Base-by-base conservation (phyloP, 768 basidiomycete species). In the Rhodotorula paludigena region DNA sequence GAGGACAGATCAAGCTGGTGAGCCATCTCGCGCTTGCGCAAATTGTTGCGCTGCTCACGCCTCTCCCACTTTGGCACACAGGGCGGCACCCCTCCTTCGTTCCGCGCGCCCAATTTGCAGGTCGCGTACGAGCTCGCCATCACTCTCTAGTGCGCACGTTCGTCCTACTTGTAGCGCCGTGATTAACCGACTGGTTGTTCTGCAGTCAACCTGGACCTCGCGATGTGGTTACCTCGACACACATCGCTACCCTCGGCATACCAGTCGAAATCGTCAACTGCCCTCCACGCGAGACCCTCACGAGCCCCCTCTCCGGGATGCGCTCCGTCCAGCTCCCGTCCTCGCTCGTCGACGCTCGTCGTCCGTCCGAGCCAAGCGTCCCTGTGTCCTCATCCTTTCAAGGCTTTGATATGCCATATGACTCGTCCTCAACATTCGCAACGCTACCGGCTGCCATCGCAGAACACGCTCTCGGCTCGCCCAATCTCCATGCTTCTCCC, bases 81-180 rank as follows among this genome's bases (percentile, higher is more conserved):
- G 64, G 58, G 39, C 10, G n/a, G 57, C 6, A 28, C 66, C 23
- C 57, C 57, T 11, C 39, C 61, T 2, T 59, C 57, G 10, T 71
- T 71, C 52, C 33, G 57, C 30, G 64, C 61, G 8, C 69, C 69
- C 10, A 71, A 71, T 42, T 53, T 71, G 21, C 47, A 61, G 25
- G 64, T 71, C 18, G 42, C 47, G 12, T 71, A 57, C 36, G 38
- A 63, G 30, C 53, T 71, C 36, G 44, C 33, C 36, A 44, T 71
- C 47, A 44, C 52, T 16, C 41, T 71, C 39, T 59, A 56, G 69
- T 71, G 14, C 25, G 60, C 25, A 20, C 18, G 18, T 18, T 39
- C 52, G 2, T 9, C 16, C n/a, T n/a, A n/a, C n/a, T n/a, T n/a
- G n/a, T n/a, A n/a, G n/a, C n/a, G n/a, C n/a, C n/a, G n/a, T n/a